phyloP scores from a whole-genome alignment of 2,329 filamentous ascomycete species.

The Xylaria sp. region DNA sequence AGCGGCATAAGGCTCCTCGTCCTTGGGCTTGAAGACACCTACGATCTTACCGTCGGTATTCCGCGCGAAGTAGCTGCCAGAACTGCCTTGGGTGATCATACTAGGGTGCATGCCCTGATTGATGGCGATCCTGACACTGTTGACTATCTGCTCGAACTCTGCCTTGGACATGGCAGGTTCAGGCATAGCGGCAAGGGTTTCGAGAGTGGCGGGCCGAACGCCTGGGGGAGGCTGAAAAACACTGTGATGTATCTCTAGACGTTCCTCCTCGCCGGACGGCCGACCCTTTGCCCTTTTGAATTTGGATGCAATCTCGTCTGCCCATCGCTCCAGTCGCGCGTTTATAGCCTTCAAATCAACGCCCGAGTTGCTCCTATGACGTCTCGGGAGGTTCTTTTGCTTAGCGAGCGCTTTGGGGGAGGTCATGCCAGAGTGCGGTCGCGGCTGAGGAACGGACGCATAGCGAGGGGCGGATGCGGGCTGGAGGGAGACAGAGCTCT shows the following conservation, averaged over 20 bases:
- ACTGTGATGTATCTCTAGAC: constrained; percentile 94
- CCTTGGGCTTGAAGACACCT: constrained; percentile 98
- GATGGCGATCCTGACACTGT: constrained; percentile 91
- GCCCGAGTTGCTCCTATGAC: constrained; percentile 76
- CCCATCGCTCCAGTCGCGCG: constrained; percentile 92
- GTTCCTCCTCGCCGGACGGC: constrained; percentile 79
- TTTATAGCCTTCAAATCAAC: constrained; percentile 99
- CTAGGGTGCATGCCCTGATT: constrained; percentile 91
- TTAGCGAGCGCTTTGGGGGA: constrained; percentile 60
- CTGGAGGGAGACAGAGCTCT: constrained; percentile 65
- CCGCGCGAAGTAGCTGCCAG: constrained; percentile 96
- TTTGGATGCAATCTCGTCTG: constrained; percentile 95
- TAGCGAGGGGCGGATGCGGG: constrained; percentile 69
- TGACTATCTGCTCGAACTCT: constrained; percentile 88
- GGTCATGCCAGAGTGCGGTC: constrained; percentile 69
- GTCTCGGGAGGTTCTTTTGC: constrained; percentile 61
- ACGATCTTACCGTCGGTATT: constrained; percentile 93
- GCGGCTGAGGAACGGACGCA: constrained; percentile 71
- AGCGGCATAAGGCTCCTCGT: constrained; percentile 97
- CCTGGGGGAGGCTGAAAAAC: constrained; percentile 96
- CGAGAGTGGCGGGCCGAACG: constrained; percentile 80
- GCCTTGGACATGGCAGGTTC: constrained; percentile 77
- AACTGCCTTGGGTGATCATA: constrained; percentile 97
- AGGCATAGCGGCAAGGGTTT: constrained; percentile 71
- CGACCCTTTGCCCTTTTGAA: constrained; percentile 89